Evolutionary conservation across 164 flowering plant species (phyloP).

Genomic region (Annona cherimola): DNA sequence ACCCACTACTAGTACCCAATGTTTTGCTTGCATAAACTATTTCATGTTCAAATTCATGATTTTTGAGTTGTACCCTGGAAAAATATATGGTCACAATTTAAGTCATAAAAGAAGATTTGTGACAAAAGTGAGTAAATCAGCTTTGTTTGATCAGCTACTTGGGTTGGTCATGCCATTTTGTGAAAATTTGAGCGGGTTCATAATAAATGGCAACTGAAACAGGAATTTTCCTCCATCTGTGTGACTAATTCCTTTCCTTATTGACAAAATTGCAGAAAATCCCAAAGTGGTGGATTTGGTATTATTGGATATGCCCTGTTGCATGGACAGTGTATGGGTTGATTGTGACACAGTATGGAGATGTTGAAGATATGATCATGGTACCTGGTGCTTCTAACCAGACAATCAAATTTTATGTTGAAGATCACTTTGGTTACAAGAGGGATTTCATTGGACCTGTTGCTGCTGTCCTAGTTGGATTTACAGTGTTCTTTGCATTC

Average conservation of each 20-base stretch:
- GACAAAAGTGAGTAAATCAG: too few species aligned
- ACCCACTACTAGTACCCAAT: neutral
- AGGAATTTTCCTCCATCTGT: neutral
- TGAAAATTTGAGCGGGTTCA: neutral
- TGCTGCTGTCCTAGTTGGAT: slow-evolving; percentile 69
- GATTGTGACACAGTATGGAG: slow-evolving; percentile 75
- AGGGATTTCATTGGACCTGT: slow-evolving; percentile 68
- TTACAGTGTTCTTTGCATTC: slow-evolving; percentile 66
- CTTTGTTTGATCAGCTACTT: too few species aligned
- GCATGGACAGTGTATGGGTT: slow-evolving; percentile 93
- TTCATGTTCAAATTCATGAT: neutral
- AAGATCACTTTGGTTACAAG: slow-evolving; percentile 52
- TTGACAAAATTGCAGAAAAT: slow-evolving; percentile 43
- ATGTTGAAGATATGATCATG: slow-evolving; percentile 29
- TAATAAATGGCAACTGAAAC: neutral
- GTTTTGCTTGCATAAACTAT: neutral
- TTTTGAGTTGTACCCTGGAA: neutral
- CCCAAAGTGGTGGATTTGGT: slow-evolving; percentile 96
- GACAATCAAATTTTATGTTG: slow-evolving; percentile 36
- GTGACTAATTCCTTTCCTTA: neutral
- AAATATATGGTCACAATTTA: too few species aligned
- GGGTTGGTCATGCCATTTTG: too few species aligned
- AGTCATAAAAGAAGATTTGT: too few species aligned
- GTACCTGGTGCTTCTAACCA: slow-evolving; percentile 32
- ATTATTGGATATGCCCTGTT: slow-evolving; percentile 84